A percentile compares a stretch with the other conserved stretches of the same genome.
Conservation (phyloP, 768 basidiomycete species). For the Pleurotus giganteus region DNA sequence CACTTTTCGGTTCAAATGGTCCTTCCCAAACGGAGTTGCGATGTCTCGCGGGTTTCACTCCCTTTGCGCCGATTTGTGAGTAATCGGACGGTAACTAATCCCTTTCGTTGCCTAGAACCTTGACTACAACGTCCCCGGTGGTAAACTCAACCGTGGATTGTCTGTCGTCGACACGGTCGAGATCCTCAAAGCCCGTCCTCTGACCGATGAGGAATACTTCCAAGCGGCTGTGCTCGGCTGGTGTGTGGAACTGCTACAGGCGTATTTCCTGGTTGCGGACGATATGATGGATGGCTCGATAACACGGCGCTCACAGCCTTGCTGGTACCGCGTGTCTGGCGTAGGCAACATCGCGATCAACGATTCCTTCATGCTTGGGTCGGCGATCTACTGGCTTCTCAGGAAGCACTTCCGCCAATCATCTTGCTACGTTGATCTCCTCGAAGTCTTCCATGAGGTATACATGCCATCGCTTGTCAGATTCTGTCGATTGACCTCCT, state of each 20-base stretch:
- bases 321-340: slow-evolving; percentile 74
- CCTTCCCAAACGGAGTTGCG: not conserved
- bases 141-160: slow-evolving; percentile 96
- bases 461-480: not conserved
- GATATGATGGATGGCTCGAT: slow-evolving; percentile 97
- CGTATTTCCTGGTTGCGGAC: slow-evolving; percentile 94
- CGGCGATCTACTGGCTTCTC: slow-evolving; percentile 87
- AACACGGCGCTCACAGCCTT: slow-evolving; percentile 91
- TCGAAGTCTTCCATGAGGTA: slow-evolving; percentile 87
- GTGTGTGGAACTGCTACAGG: slow-evolving; percentile 96
- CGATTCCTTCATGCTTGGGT: slow-evolving; percentile 95
- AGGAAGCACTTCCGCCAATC: slow-evolving; percentile 83
- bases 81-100: slow-evolving; percentile 14
- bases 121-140: slow-evolving; percentile 93
- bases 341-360: slow-evolving; percentile 91
- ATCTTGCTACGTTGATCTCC: slow-evolving; percentile 80
- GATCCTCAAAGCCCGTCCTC: slow-evolving; percentile 70
- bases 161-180: slow-evolving; percentile 92
- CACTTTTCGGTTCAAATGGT: not conserved
- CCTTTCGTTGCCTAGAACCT: slow-evolving; percentile 53
- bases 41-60: not conserved
- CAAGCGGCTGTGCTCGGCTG: slow-evolving; percentile 89
- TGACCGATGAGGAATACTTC: slow-evolving; percentile 85
- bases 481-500: not conserved
- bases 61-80: too few species aligned